A percentile compares a stretch with the other conserved stretches of the same genome.
These are phyloP conservation scores for Cryptococcus jaspeensis DNA, from an alignment of 1,284 basidiomycete species.

Conservation along the genomic window DNA sequence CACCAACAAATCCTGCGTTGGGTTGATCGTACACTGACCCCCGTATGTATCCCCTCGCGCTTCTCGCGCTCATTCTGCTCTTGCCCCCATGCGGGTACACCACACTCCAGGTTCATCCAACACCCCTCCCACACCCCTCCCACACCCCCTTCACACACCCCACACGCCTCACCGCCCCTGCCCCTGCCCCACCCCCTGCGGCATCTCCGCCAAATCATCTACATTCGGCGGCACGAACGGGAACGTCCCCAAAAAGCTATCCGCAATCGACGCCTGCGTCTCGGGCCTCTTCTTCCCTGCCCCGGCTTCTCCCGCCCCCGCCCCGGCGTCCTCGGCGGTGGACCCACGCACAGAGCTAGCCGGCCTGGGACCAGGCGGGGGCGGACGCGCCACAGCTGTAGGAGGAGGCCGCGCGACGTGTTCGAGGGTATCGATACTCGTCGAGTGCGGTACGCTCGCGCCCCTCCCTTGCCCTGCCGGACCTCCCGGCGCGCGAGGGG, in stretches of 20 bases:
- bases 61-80: too few species aligned
- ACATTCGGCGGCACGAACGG: slow-evolving; percentile 44
- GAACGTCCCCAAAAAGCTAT: slow-evolving; percentile 45
- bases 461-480: too few species aligned
- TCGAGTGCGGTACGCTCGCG: slow-evolving; percentile 27
- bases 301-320: background rate
- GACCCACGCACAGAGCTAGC: background rate
- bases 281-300: slow-evolving; percentile 6
- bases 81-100: too few species aligned
- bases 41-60: too few species aligned
- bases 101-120: too few species aligned
- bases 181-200: slow-evolving; percentile 1
- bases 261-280: slow-evolving; percentile 37
- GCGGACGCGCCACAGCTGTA: slow-evolving; percentile 11
- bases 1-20: too few species aligned
- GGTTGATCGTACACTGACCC: too few species aligned
- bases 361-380: background rate
- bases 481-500: background rate
- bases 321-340: background rate
- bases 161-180: background rate
- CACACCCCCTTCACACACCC: too few species aligned
- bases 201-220: slow-evolving; percentile 31
- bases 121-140: too few species aligned
- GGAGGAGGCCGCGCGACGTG: slow-evolving; percentile 16
- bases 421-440: slow-evolving; percentile 26